Evolutionary conservation across 768 basidiomycete species (phyloP).

Genomic region (Boletales sp.): DNA sequence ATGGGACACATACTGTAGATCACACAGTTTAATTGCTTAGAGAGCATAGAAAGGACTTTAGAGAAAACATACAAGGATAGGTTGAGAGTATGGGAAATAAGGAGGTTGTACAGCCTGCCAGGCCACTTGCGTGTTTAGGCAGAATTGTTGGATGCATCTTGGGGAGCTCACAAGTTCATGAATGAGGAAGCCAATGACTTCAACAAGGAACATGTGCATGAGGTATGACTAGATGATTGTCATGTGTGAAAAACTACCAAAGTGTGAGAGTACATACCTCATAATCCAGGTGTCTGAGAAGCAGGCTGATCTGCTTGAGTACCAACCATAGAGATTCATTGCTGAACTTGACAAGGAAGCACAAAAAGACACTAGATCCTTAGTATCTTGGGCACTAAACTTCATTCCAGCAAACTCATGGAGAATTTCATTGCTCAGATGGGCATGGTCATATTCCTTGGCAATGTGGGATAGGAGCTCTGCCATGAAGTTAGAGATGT

Average conservation of each 20-base stretch:
- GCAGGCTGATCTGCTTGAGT: conserved; percentile 83
- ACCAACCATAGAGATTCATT: conserved; percentile 79
- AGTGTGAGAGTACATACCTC: conserved; percentile 52
- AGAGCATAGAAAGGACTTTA: conserved; percentile 81
- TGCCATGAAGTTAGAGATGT: no score
- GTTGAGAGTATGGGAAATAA: conserved; percentile 82
- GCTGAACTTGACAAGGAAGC: conserved; percentile 76
- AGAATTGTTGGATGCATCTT: conserved; percentile 45
- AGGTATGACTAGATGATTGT: conserved; percentile 70
- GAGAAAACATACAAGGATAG: conserved; percentile 85
- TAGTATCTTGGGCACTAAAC: conserved; percentile 83
- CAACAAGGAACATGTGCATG: conserved; percentile 93
- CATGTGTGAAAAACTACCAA: neutral
- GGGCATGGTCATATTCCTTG: no score
- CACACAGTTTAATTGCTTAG: conserved; percentile 69
- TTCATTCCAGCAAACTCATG: no score
- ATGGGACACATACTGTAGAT: conserved; percentile 73
- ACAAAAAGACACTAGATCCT: conserved; percentile 81
- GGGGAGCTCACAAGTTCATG: conserved; percentile 68
- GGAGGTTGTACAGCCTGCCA: conserved; percentile 71
- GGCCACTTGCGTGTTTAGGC: conserved; percentile 62
- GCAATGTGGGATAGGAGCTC: no score
- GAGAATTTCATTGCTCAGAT: no score
- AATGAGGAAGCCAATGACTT: conserved; percentile 85
- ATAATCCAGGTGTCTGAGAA: conserved; percentile 84